A percentile compares a stretch with the other conserved stretches of the same genome.
Conservation (phyloP, 495 filamentous ascomycete genomes). For the Podospora didyma region DNA sequence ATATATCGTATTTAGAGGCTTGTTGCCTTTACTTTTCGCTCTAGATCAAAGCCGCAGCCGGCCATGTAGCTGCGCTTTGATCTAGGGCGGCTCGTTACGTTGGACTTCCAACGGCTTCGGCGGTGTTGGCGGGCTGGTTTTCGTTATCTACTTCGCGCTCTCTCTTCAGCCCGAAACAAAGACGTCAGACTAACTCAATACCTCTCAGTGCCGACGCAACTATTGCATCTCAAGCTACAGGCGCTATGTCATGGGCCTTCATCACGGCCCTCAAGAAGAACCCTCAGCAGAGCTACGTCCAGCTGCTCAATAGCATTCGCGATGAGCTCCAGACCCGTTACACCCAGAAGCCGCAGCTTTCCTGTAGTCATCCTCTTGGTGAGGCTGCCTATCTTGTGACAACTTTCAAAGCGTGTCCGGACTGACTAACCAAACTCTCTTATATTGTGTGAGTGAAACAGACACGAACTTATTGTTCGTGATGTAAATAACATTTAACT, state of each 20-base stretch:
- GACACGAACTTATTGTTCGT: conserved; percentile 51
- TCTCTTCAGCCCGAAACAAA: background rate
- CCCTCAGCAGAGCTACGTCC: conserved; percentile 95
- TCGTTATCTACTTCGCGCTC: background rate
- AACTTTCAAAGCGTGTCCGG: conserved; percentile 23
- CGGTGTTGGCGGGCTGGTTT: background rate
- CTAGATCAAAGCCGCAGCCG: conserved; percentile 34
- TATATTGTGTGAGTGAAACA: conserved; percentile 12
- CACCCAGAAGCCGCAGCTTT: conserved; percentile 93
- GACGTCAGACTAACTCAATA: conserved; percentile 19
- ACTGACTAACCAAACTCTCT: conserved; percentile 15
- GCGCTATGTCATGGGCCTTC: conserved; percentile 98
- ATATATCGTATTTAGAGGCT: conserved; percentile 10
- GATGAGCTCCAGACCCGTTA: conserved; percentile 88
- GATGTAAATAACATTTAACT: conserved; percentile 31
- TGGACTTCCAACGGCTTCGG: conserved; percentile 29
- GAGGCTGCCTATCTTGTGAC: conserved; percentile 24
- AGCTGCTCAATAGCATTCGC: conserved; percentile 90
- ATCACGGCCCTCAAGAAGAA: conserved; percentile 93
- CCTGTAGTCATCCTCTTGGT: conserved; percentile 95
- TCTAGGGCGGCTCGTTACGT: conserved; percentile 56
- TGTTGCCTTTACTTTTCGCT: conserved; percentile 26
- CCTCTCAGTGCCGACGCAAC: conserved; percentile 55
- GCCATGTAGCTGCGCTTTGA: conserved; percentile 35
- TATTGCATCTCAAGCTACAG: conserved; percentile 79